phyloP scores from a whole-genome alignment of 768 basidiomycete species.

The Amanita phalloides region DNA sequence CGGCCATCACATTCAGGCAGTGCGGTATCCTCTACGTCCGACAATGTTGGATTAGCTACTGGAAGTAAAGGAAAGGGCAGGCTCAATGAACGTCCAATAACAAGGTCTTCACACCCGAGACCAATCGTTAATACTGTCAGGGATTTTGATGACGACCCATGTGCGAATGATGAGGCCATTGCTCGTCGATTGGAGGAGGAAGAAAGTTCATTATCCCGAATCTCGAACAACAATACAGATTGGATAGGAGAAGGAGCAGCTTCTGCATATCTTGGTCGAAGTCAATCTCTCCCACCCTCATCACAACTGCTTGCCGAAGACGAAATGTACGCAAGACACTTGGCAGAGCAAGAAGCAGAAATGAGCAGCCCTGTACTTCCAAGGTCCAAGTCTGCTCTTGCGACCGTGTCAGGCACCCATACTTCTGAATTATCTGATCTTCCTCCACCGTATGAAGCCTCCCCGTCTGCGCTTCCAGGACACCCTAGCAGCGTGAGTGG shows the following conservation, averaged over 20 bases:
- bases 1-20: background rate
- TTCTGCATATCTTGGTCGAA: background rate
- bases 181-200: slow-evolving; percentile 30
- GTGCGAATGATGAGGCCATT: background rate
- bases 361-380: background rate
- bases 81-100: background rate
- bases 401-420: background rate
- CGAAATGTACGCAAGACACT: background rate
- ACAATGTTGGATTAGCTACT: background rate
- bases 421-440: background rate
- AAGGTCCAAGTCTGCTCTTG: slow-evolving; percentile 2
- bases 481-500: background rate
- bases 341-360: background rate
- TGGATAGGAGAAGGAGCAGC: background rate
- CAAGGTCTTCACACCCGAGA: background rate
- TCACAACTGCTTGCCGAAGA: background rate
- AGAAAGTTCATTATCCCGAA: slow-evolving; percentile 14
- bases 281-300: background rate
- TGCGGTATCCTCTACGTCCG: background rate
- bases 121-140: background rate
- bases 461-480: background rate
- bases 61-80: background rate
- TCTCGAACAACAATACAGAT: background rate
- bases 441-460: slow-evolving; percentile 1
- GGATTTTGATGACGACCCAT: background rate